Percentiles rank a stretch among this genome's conserved stretches.
Evolutionary conservation across 1,284 basidiomycete species (phyloP).

Genomic region (Dichomitus squalens): DNA sequence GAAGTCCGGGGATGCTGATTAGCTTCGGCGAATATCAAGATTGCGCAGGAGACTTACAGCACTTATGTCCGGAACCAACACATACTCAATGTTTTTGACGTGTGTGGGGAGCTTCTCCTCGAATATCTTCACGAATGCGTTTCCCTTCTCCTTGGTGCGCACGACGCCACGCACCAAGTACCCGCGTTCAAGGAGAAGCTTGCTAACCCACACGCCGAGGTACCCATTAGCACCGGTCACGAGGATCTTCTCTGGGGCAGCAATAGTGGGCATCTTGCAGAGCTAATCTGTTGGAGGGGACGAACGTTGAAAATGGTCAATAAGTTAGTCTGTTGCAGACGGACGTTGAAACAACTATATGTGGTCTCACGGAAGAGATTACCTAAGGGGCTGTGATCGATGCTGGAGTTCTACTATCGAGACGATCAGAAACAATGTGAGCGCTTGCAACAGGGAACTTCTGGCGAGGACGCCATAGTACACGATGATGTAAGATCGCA

Average conservation of each 20-base stretch:
- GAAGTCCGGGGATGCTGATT: conserved; percentile 31
- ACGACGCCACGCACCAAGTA: conserved; percentile 59
- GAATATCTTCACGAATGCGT: conserved; percentile 43
- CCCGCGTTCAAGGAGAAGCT: conserved; percentile 39
- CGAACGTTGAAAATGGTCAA: too few species aligned
- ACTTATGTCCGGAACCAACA: conserved; percentile 57
- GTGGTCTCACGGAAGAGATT: too few species aligned
- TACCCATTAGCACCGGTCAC: conserved; percentile 46
- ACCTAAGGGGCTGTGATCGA: too few species aligned
- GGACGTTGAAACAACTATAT: too few species aligned
- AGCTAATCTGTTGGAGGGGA: too few species aligned
- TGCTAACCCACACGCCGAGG: conserved; percentile 42
- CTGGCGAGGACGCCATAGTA: too few species aligned
- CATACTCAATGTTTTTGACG: conserved; percentile 40
- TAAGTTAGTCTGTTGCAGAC: too few species aligned
- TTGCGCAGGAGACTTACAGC: conserved; percentile 34
- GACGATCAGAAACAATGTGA: too few species aligned
- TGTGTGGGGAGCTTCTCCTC: conserved; percentile 47
- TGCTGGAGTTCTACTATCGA: too few species aligned
- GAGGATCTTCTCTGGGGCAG: conserved; percentile 31
- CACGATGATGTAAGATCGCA: too few species aligned
- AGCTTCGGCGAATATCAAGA: conserved; percentile 38
- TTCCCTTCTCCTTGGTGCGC: conserved; percentile 50
- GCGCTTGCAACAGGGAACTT: too few species aligned
- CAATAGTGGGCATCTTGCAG: conserved; percentile 24